phyloP scores from a whole-genome alignment of 768 basidiomycete species.

The Hygrocybe punicea region DNA sequence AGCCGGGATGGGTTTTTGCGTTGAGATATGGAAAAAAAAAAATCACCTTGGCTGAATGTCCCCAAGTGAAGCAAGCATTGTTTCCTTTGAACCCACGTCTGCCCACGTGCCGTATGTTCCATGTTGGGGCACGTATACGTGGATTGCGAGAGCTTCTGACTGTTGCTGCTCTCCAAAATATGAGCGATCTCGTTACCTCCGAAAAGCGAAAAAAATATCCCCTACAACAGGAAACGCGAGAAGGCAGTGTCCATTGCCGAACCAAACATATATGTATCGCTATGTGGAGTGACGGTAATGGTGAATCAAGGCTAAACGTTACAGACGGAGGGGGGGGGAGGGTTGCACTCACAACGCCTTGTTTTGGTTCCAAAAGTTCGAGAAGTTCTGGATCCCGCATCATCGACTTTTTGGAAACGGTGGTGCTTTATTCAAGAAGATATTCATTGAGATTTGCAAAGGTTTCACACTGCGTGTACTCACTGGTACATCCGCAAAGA shows the following conservation, averaged over 20 bases:
- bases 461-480: too few relatives aligned
- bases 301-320: background rate
- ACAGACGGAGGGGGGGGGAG: too few relatives aligned
- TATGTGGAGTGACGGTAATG: constrained; percentile 12
- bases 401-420: constrained; percentile 40
- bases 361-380: constrained; percentile 23
- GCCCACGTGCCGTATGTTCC: constrained; percentile 30
- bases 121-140: constrained; percentile 31
- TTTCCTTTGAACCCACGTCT: constrained; percentile 29
- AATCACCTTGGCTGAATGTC: constrained; percentile 42
- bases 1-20: constrained; percentile 8
- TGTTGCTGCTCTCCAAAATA: constrained; percentile 24
- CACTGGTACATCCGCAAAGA: constrained; percentile 43
- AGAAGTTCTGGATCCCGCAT: constrained; percentile 39
- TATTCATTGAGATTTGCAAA: background rate
- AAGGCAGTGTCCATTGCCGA: constrained; percentile 30
- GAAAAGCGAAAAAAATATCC: background rate
- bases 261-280: constrained; percentile 35
- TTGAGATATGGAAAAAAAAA: too few relatives aligned
- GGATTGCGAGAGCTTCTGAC: constrained; percentile 25
- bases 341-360: background rate
- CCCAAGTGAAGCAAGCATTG: constrained; percentile 28
- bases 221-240: constrained; percentile 35
- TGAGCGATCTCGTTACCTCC: background rate
- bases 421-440: constrained; percentile 30